Conservation (phyloP, 495 filamentous ascomycete species). For the Mytilinidion resinicola region DNA sequence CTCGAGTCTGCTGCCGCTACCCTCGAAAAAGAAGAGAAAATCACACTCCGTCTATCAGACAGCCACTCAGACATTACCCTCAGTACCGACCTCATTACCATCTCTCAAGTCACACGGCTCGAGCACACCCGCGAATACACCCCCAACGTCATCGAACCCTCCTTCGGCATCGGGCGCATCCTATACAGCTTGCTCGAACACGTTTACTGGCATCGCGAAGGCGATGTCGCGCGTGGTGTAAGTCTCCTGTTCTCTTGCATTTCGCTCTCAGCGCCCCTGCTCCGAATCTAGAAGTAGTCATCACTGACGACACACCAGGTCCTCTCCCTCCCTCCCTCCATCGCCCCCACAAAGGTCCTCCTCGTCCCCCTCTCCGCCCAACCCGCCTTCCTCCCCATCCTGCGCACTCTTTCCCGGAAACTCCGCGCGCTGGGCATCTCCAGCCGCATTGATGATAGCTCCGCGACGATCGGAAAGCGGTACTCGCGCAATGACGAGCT, state of each 20-base stretch:
- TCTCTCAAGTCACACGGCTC: constrained; percentile 60
- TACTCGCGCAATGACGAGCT: constrained; percentile 28
- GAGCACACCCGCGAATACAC: constrained; percentile 71
- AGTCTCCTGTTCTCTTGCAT: background rate
- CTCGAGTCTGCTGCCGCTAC: constrained; percentile 60
- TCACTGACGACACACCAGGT: constrained; percentile 21
- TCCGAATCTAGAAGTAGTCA: too few species aligned
- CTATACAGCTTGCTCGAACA: constrained; percentile 70
- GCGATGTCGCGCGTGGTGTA: constrained; percentile 58
- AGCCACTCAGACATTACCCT: constrained; percentile 53
- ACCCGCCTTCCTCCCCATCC: constrained; percentile 51
- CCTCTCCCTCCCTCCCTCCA: constrained; percentile 57
- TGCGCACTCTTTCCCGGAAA: constrained; percentile 47
- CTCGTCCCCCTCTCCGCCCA: constrained; percentile 49
- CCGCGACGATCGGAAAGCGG: constrained; percentile 64
- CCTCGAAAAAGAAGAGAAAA: constrained; percentile 58
- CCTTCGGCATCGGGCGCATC: constrained; percentile 77
- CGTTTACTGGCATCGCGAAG: constrained; percentile 64
- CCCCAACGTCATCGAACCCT: constrained; percentile 73
- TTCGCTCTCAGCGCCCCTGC: background rate
- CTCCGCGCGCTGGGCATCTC: constrained; percentile 56
- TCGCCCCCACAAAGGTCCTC: constrained; percentile 65
- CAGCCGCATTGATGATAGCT: constrained; percentile 59
- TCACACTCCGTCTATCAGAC: constrained; percentile 59
- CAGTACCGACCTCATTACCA: constrained; percentile 61